Base-by-base conservation (phyloP, 2,329 filamentous ascomycete species). In the Fusarium mexicanum region DNA sequence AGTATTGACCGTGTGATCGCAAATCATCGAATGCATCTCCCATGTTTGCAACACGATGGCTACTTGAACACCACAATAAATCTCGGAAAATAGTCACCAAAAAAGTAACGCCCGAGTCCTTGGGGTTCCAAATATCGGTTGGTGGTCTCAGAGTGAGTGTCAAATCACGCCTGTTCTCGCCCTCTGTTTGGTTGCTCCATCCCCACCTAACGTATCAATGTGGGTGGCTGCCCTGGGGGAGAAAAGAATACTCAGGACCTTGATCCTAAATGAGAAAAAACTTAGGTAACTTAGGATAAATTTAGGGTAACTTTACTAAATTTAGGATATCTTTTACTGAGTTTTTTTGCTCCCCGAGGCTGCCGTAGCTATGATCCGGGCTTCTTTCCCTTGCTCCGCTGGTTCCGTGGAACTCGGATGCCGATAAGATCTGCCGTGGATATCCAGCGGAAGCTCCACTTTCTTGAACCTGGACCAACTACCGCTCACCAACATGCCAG, bases 341-440 rank as follows among this genome's bases (percentile, higher is more conserved):
- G 35, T 5, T 37, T 1, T 37, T 17, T 17, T 37, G 35, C 35
- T 17, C 17, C 35, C 35, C 35, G 6, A 8, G 5, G 43, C 18
- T 43, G 8, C 53, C 61, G 65, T 16, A 17, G 22, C 22, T 16
- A 29, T 26, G 24, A 53, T 43, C 64, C 64, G 55, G 10, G 5
- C 38, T 29, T 50, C 14, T 40, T 55, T n/a, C 50, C 1, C 22
- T n/a, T 5, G 35, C 20, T 31, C 57, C 33, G 33, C 26, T 22
- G 33, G 11, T 31, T 69, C 66, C 66, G 48, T 50, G 66, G 66
- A 55, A 62, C 31, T 9, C 20, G 8, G 47, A 46, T 69, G 48
- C 66, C 66, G 66, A 68, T 1, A 31, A n/a, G 11, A 69, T 69
- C 5, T 69, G 43, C 66, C 66, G 64, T 6, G 4, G 10, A 11